A percentile compares a stretch with the other conserved stretches of the same genome.
Evolutionary conservation across 164 flowering plant species (phyloP).

Genomic region (Brasenia schreberi): DNA sequence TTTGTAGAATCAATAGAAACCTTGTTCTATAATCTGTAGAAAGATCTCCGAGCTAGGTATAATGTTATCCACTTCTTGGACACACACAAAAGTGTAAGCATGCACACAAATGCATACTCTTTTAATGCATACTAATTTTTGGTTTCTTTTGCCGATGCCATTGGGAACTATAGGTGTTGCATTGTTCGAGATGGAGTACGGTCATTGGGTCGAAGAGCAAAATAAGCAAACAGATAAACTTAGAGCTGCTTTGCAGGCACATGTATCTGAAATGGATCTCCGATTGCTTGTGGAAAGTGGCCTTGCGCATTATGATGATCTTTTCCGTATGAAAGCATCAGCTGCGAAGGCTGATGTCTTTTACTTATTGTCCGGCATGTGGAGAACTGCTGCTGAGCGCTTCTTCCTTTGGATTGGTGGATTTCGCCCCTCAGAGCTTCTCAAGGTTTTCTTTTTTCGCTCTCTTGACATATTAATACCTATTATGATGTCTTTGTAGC

Average conservation of each 20-base stretch:
- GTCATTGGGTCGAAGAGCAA: conserved; percentile 81
- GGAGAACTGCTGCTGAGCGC: conserved; percentile 78
- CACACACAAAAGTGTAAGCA: neutral
- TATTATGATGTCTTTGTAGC: neutral
- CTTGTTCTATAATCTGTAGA: too few relatives aligned
- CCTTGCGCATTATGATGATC: conserved; percentile 62
- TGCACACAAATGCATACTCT: neutral
- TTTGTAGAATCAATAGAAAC: too few relatives aligned
- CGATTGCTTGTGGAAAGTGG: conserved; percentile 48
- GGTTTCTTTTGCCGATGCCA: neutral
- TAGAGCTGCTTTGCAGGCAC: conserved; percentile 49
- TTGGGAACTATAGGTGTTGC: conserved; percentile 38
- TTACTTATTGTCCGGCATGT: conserved; percentile 81
- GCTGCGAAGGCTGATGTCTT: conserved; percentile 84
- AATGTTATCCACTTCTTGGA: neutral
- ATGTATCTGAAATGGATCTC: conserved; percentile 26
- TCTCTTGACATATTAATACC: neutral
- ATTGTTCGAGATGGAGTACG: conserved; percentile 69
- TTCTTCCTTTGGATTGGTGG: conserved; percentile 97
- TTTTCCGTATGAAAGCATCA: conserved; percentile 61
- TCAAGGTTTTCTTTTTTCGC: conserved; percentile 40
- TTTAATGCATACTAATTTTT: neutral
- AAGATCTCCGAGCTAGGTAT: too few relatives aligned
- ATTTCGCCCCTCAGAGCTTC: conserved; percentile 86
- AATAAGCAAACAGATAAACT: conserved; percentile 39